phyloP scores from a whole-genome alignment of 108 stramenopile species.

The Hondaea fermentalgiana region DNA sequence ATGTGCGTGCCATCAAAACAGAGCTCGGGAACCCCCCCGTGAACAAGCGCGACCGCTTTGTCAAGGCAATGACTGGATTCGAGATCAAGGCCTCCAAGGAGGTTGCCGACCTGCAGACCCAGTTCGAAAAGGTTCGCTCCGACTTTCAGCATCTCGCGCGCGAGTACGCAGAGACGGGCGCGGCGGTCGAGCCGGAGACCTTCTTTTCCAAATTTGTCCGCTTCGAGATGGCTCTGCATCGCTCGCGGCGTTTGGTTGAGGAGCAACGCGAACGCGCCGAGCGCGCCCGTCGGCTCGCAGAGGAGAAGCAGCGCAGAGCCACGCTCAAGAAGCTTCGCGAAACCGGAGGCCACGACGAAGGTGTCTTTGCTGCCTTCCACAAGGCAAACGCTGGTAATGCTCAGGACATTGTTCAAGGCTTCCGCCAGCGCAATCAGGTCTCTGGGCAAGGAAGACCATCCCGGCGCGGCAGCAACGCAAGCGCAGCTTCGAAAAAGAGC shows the following conservation, averaged over 20 bases:
- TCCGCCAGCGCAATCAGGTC: neutral
- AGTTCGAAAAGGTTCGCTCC: neutral
- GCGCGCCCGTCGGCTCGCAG: neutral
- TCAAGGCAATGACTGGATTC: neutral
- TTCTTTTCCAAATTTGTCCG: slow-evolving; percentile 1
- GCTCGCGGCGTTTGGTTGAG: neutral
- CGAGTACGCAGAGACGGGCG: neutral
- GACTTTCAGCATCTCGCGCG: neutral
- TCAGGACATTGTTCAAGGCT: slow-evolving; percentile 3
- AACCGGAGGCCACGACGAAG: neutral
- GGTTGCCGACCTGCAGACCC: neutral
- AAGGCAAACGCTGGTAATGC: neutral
- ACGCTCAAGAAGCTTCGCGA: neutral
- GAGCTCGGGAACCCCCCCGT: neutral
- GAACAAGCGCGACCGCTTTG: neutral
- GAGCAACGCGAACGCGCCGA: neutral
- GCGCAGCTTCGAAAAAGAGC: neutral
- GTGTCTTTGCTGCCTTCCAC: neutral
- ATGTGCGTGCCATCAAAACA: neutral
- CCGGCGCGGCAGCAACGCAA: neutral
- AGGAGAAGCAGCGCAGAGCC: neutral
- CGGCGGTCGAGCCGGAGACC: slow-evolving; percentile 3
- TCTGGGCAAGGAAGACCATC: neutral
- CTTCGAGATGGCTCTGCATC: neutral
- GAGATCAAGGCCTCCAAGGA: slow-evolving; percentile 12